These are phyloP conservation scores for Blastocystis sp. DNA, from an alignment of 352 stramenopile species.

Conservation along the genomic window DNA sequence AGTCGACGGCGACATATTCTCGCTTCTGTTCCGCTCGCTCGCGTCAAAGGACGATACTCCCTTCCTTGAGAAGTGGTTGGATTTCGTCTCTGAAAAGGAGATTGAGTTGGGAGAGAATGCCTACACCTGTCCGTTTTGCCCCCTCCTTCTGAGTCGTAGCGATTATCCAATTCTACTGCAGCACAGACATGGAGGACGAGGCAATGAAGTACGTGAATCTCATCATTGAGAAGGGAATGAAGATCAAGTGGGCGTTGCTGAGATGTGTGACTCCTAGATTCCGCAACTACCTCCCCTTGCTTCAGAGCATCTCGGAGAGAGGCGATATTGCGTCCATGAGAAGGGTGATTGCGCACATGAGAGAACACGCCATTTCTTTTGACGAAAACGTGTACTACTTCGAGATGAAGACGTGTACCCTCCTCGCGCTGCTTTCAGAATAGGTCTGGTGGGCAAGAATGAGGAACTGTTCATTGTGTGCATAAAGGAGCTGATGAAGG, in stretches of 20 bases:
- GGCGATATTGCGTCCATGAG: background rate
- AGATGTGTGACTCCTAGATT: background rate
- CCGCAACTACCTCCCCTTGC: constrained; percentile 38
- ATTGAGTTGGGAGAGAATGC: constrained; percentile 43
- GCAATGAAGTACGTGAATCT: constrained; percentile 44
- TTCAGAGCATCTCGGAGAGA: constrained; percentile 23
- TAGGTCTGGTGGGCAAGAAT: background rate
- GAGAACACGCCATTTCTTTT: background rate
- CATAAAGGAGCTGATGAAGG: constrained; percentile 30
- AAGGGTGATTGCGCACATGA: constrained; percentile 22
- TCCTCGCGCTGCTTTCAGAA: background rate
- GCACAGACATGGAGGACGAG: constrained; percentile 18
- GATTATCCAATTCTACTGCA: constrained; percentile 50
- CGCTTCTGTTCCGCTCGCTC: constrained; percentile 24
- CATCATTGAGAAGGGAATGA: constrained; percentile 32
- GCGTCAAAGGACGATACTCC: constrained; percentile 19
- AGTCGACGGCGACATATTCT: constrained; percentile 32
- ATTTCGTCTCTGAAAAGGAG: background rate
- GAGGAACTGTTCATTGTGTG: constrained; percentile 9
- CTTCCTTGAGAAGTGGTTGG: constrained; percentile 35
- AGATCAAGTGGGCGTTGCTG: background rate
- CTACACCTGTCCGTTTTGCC: constrained; percentile 23
- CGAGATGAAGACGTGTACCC: constrained; percentile 19
- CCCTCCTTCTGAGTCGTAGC: background rate
- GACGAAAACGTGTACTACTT: constrained; percentile 50